phyloP scores from a whole-genome alignment of 331 rosid species.

The Ulmus americana region DNA sequence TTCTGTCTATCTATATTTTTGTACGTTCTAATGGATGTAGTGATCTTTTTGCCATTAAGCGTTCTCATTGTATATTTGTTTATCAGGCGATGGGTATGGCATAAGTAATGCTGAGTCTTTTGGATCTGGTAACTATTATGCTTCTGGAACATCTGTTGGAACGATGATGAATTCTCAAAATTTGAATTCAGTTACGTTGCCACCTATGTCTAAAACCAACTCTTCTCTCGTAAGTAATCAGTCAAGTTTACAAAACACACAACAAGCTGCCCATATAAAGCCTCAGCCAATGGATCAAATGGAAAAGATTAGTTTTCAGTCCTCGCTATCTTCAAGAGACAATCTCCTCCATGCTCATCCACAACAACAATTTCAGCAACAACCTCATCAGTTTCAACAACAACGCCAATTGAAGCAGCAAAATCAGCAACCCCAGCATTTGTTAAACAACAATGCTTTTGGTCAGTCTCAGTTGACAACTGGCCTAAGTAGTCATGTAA shows the following conservation, averaged over 20 bases:
- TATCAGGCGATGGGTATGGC: slow-evolving; percentile 77
- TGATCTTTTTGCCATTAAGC: slow-evolving; percentile 14
- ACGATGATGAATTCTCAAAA: slow-evolving; percentile 64
- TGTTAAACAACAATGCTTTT: slow-evolving; percentile 49
- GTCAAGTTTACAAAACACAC: slow-evolving; percentile 54
- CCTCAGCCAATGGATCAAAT: slow-evolving; percentile 54
- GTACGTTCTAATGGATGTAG: slow-evolving; percentile 1
- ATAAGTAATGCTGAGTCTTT: slow-evolving; percentile 55
- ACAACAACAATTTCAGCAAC: slow-evolving; percentile 61
- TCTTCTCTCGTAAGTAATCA: slow-evolving; percentile 49
- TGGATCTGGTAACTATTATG: slow-evolving; percentile 63
- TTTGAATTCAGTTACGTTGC: slow-evolving; percentile 47
- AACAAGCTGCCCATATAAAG: slow-evolving; percentile 53
- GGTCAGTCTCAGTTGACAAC: slow-evolving; percentile 56
- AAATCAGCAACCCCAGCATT: slow-evolving; percentile 54
- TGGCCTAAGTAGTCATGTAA: slow-evolving; percentile 47
- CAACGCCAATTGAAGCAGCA: slow-evolving; percentile 52
- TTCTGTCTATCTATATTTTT: background rate
- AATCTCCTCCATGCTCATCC: slow-evolving; percentile 51
- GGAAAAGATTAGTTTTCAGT: slow-evolving; percentile 66
- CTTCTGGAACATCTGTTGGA: slow-evolving; percentile 57
- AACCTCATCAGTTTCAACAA: slow-evolving; percentile 64
- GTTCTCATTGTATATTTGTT: slow-evolving; percentile 30
- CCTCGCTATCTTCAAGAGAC: slow-evolving; percentile 57
- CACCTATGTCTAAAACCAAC: slow-evolving; percentile 57